Evolutionary conservation across 306 rosid genomes (phyloP).

Genomic region (Gynostemma pentaphyllum): DNA sequence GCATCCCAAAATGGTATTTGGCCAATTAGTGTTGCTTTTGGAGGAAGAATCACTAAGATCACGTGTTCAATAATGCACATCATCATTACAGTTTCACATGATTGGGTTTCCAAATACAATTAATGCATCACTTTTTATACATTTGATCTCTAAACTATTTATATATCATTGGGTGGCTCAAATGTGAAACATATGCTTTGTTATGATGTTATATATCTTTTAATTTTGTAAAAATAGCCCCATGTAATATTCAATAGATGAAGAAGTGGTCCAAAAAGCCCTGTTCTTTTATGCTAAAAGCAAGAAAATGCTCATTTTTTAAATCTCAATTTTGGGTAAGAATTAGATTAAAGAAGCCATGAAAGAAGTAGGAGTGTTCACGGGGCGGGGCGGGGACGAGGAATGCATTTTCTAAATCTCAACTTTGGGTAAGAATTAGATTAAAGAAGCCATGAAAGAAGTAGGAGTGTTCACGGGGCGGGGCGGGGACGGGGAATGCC

Average conservation of each 20-base stretch:
- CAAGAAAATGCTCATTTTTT: not conserved
- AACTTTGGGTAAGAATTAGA: too few species aligned
- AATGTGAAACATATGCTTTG: slow-evolving; percentile 8
- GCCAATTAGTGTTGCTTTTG: slow-evolving; percentile 18
- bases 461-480: too few species aligned
- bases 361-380: too few species aligned
- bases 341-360: not conserved
- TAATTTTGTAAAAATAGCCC: not conserved
- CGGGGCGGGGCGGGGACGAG: too few species aligned
- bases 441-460: too few species aligned
- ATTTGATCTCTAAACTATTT: too few species aligned
- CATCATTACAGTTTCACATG: slow-evolving; percentile 59
- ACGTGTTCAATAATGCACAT: slow-evolving; percentile 46
- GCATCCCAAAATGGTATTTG: not conserved
- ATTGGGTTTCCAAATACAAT: too few species aligned
- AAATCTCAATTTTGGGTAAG: not conserved
- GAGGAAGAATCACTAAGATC: slow-evolving; percentile 45
- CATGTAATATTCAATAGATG: not conserved
- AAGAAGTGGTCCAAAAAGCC: slow-evolving; percentile 4
- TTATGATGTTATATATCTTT: not conserved
- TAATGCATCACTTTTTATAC: too few species aligned
- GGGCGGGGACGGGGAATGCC: too few species aligned
- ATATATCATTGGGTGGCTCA: not conserved
- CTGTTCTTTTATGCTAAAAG: not conserved
- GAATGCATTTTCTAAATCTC: too few species aligned